Conservation (phyloP, 805 yeast genomes). For the Barnettozyma populi region DNA sequence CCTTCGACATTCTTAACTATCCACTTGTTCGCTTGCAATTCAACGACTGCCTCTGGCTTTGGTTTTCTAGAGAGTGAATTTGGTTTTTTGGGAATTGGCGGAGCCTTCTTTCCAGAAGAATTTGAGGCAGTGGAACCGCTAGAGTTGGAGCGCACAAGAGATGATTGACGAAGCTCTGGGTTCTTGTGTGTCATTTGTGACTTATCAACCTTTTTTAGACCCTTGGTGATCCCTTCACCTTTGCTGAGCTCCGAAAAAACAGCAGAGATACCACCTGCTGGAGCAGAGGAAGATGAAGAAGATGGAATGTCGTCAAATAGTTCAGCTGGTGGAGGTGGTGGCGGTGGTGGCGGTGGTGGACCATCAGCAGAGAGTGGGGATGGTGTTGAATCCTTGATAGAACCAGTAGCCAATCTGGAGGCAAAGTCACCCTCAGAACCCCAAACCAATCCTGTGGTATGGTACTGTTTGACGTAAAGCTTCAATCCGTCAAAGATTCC, state of each 20-base stretch:
- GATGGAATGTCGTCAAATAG: slow-evolving; percentile 41
- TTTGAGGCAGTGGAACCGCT: slow-evolving; percentile 20
- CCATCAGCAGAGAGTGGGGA: slow-evolving; percentile 39
- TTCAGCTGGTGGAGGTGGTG: slow-evolving; percentile 91
- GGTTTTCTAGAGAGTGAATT: slow-evolving; percentile 45
- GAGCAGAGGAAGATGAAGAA: slow-evolving; percentile 19
- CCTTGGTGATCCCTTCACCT: slow-evolving; percentile 80
- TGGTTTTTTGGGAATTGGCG: slow-evolving; percentile 84
- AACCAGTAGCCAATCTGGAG: slow-evolving; percentile 37
- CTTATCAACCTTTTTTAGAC: slow-evolving; percentile 86
- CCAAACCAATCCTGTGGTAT: slow-evolving; percentile 85
- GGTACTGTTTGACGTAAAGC: slow-evolving; percentile 68
- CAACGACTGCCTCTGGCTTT: slow-evolving; percentile 60
- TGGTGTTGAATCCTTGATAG: slow-evolving; percentile 27
- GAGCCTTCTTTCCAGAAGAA: slow-evolving; percentile 35
- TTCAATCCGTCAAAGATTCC: slow-evolving; percentile 64
- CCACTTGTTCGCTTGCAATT: slow-evolving; percentile 87
- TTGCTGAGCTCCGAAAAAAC: slow-evolving; percentile 87
- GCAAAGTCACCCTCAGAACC: slow-evolving; percentile 55
- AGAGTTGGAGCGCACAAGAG: slow-evolving; percentile 31
- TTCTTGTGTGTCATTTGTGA: slow-evolving; percentile 93
- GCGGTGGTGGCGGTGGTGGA: slow-evolving; percentile 78
- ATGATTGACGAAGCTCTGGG: slow-evolving; percentile 65
- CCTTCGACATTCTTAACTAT: slow-evolving; percentile 72
- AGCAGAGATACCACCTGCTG: slow-evolving; percentile 64